phyloP scores from a whole-genome alignment of 805 yeast species.

The Yarrowia hollandica region DNA sequence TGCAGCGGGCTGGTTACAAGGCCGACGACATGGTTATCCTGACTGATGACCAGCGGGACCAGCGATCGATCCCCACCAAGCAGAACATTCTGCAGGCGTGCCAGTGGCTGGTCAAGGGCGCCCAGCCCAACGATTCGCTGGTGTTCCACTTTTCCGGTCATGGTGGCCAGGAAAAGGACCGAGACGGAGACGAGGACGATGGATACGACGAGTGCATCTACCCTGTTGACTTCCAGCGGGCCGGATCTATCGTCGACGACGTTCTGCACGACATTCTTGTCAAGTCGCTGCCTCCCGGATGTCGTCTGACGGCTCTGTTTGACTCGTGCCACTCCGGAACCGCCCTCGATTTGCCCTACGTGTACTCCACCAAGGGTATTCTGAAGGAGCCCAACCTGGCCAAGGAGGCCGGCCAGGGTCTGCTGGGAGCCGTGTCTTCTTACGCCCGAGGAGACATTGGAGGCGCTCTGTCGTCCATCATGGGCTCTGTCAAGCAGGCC shows the following conservation, averaged over 20 bases:
- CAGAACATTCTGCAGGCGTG: conserved; percentile 73
- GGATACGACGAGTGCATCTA: conserved; percentile 72
- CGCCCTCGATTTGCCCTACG: conserved; percentile 74
- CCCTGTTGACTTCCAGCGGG: conserved; percentile 67
- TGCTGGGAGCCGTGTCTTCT: conserved; percentile 57
- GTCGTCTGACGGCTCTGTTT: conserved; percentile 73
- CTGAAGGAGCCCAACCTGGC: conserved; percentile 76
- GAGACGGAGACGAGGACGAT: conserved; percentile 72
- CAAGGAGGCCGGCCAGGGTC: conserved; percentile 71
- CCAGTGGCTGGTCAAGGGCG: conserved; percentile 76
- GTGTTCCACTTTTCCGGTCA: conserved; percentile 87
- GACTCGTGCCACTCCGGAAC: conserved; percentile 90
- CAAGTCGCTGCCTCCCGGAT: conserved; percentile 66
- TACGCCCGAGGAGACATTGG: conserved; percentile 63
- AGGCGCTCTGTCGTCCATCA: conserved; percentile 48
- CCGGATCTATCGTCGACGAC: conserved; percentile 74
- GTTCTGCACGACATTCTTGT: conserved; percentile 72
- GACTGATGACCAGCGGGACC: conserved; percentile 46
- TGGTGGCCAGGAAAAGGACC: conserved; percentile 72
- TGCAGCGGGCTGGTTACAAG: conserved; percentile 44
- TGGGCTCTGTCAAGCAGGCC: conserved; percentile 41
- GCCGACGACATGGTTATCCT: conserved; percentile 45
- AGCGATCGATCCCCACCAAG: conserved; percentile 56
- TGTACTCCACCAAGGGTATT: conserved; percentile 80
- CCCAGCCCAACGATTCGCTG: conserved; percentile 72